Percentiles rank a stretch among this genome's conserved stretches.
Conservation (phyloP, 768 basidiomycete genomes). For the Crucibulum laeve region DNA sequence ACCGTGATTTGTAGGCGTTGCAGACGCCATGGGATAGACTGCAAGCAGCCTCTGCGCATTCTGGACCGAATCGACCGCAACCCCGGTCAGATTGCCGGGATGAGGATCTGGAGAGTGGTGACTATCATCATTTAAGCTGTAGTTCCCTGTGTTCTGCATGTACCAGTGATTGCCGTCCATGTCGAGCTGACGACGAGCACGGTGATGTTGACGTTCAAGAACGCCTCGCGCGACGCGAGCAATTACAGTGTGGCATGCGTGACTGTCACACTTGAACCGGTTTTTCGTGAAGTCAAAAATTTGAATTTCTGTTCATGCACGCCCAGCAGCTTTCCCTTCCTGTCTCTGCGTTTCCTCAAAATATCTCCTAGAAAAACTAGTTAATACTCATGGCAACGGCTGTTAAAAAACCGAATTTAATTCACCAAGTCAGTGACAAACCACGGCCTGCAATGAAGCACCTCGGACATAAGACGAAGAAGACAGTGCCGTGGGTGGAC, state of each 20-base stretch:
- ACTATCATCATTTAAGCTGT: constrained; percentile 10
- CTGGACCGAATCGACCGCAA: constrained; percentile 49
- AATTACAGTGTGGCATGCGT: not conserved
- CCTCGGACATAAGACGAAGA: constrained; percentile 18
- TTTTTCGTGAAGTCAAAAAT: no score
- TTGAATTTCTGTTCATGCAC: no score
- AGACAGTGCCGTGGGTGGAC: constrained; percentile 33
- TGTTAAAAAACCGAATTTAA: constrained; percentile 10
- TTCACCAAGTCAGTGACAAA: constrained; percentile 17
- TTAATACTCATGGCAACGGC: constrained; percentile 17
- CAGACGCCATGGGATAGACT: constrained; percentile 71
- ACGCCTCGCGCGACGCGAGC: constrained; percentile 4
- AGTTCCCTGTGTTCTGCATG: constrained; percentile 14
- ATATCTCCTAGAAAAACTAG: no score
- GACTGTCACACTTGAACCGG: not conserved
- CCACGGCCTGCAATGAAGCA: constrained; percentile 17
- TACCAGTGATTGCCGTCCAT: constrained; percentile 36
- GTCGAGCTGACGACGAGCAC: no score
- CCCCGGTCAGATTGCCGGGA: constrained; percentile 12
- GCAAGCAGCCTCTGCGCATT: constrained; percentile 65
- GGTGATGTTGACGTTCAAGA: not conserved
- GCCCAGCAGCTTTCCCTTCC: no score
- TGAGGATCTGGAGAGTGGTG: constrained; percentile 14
- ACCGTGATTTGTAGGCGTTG: constrained; percentile 78
- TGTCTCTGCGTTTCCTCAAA: constrained; percentile 1